Conservation (phyloP, 1,284 basidiomycete genomes). For the Naganishia albida region DNA sequence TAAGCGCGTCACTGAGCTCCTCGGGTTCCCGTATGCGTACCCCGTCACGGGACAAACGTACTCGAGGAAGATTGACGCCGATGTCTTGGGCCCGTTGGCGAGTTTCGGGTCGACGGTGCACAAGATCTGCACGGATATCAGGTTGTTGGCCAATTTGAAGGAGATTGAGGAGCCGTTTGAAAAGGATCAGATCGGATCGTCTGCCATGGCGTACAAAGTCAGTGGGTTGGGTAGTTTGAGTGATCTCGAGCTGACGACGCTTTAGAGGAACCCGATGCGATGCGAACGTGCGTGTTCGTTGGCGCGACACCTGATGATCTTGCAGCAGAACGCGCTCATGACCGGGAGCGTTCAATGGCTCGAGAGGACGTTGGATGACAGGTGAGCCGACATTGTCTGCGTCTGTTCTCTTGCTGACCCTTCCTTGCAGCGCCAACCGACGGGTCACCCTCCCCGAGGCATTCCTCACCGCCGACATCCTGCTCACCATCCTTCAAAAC, state of each 20-base stretch:
- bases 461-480: conserved; percentile 95
- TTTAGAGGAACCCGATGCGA: conserved; percentile 90
- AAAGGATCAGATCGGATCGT: conserved; percentile 97
- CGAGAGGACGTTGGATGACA: conserved; percentile 92
- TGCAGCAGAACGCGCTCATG: conserved; percentile 91
- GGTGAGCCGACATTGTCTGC: conserved; percentile 54
- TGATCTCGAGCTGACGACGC: neutral
- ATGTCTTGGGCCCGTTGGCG: conserved; percentile 85
- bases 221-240: too few species aligned
- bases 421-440: conserved; percentile 75
- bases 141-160: conserved; percentile 89
- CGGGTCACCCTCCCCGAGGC: conserved; percentile 95
- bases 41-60: conserved; percentile 99
- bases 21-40: conserved; percentile 90
- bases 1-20: conserved; percentile 81
- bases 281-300: conserved; percentile 96
- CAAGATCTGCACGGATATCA: conserved; percentile 95
- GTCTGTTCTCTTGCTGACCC: neutral
- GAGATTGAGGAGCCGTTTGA: conserved; percentile 99
- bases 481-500: conserved; percentile 93
- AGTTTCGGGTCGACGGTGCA: conserved; percentile 93
- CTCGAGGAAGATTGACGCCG: conserved; percentile 94
- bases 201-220: conserved; percentile 97
- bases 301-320: conserved; percentile 85
- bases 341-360: conserved; percentile 93